These are phyloP conservation scores for Yamadazyma sp. DNA, from an alignment of 805 yeast species.

Conservation along the genomic window DNA sequence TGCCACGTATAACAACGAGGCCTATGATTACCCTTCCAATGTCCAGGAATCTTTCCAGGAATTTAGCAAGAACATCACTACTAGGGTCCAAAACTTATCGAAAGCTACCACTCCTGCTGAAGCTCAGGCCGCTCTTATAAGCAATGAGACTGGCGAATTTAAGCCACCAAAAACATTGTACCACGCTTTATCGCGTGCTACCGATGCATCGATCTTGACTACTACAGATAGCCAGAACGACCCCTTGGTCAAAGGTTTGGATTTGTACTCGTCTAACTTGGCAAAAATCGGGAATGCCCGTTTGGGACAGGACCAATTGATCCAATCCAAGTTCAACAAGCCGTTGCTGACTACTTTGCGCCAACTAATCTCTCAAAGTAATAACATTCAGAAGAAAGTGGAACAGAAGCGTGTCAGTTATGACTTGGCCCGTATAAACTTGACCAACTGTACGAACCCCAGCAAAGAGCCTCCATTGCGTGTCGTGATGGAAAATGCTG, in stretches of 20 bases:
- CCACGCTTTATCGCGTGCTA: conserved; percentile 78
- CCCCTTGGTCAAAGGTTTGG: conserved; percentile 61
- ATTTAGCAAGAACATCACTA: conserved; percentile 62
- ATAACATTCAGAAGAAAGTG: conserved; percentile 68
- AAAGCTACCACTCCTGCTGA: conserved; percentile 77
- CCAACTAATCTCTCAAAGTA: conserved; percentile 59
- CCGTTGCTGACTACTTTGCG: conserved; percentile 62
- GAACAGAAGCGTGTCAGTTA: conserved; percentile 75
- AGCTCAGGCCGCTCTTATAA: conserved; percentile 69
- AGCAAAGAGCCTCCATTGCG: conserved; percentile 68
- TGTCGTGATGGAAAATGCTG: conserved; percentile 77
- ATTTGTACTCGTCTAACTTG: conserved; percentile 67
- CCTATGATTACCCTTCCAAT: conserved; percentile 81
- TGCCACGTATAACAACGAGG: conserved; percentile 65
- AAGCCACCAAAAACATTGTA: conserved; percentile 76
- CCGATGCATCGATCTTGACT: conserved; percentile 51
- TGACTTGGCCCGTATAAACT: conserved; percentile 66
- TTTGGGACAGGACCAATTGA: conserved; percentile 75
- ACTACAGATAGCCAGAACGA: conserved; percentile 34
- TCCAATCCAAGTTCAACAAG: conserved; percentile 66
- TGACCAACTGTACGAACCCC: conserved; percentile 41
- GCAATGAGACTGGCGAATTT: conserved; percentile 39
- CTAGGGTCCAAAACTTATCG: conserved; percentile 64
- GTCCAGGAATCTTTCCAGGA: conserved; percentile 74
- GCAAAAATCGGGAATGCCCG: conserved; percentile 79